Evolutionary conservation across 208 protist species (phyloP).

Genomic region (Tritrichomonas foetus): DNA sequence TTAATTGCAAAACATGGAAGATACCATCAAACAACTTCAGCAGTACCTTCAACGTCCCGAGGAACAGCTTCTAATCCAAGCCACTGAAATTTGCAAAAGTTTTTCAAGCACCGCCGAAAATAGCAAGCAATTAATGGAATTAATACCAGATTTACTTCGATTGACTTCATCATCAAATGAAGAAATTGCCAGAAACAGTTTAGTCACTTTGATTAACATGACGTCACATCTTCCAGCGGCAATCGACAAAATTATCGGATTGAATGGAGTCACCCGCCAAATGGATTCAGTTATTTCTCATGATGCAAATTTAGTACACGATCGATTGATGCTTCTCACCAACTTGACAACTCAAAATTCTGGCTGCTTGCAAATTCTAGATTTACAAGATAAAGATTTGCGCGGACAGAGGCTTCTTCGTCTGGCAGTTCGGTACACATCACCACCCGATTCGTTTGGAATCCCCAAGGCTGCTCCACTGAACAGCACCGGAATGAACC

Average conservation of each 20-base stretch:
- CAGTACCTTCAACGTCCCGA: neutral
- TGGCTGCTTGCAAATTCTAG: neutral
- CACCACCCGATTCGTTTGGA: neutral
- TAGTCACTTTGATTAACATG: constrained; percentile 3
- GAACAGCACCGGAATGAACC: neutral
- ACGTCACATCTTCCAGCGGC: neutral
- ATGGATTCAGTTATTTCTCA: neutral
- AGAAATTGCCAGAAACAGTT: neutral
- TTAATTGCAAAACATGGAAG: neutral
- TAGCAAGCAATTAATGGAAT: neutral
- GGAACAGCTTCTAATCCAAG: neutral
- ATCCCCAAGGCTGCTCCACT: neutral
- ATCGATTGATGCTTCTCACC: constrained; percentile 15
- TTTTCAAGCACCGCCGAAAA: neutral
- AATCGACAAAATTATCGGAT: neutral
- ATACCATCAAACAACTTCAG: neutral
- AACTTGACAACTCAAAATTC: neutral
- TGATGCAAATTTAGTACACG: neutral
- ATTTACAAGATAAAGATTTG: neutral
- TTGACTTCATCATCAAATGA: neutral
- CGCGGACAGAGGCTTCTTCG: neutral
- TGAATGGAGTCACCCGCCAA: neutral
- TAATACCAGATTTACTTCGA: neutral
- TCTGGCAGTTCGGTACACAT: neutral
- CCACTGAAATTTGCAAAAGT: neutral